These are phyloP conservation scores for Madurella mycetomatis DNA, from an alignment of 2,329 filamentous ascomycete genomes.

Conservation along the genomic window DNA sequence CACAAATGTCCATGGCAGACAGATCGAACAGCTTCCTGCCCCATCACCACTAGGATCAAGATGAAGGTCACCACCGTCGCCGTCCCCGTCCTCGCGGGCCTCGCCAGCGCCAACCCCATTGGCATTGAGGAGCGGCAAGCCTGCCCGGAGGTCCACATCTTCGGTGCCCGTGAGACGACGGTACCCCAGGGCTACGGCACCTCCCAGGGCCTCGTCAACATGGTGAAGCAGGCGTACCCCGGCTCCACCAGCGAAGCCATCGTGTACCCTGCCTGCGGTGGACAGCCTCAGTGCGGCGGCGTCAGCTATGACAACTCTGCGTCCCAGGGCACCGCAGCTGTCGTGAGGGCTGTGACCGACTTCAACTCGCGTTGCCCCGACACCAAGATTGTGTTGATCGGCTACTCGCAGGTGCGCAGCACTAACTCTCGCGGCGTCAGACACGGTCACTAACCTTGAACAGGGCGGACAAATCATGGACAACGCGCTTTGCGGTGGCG, in stretches of 20 bases:
- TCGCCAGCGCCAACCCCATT: slow-evolving; percentile 51
- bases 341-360: slow-evolving; percentile 54
- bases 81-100: slow-evolving; percentile 27
- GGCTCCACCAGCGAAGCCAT: slow-evolving; percentile 54
- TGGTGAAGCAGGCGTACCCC: slow-evolving; percentile 43
- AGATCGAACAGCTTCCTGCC: neutral
- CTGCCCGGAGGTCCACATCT: slow-evolving; percentile 42
- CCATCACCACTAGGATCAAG: slow-evolving; percentile 3
- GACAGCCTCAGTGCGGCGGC: slow-evolving; percentile 54
- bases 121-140: slow-evolving; percentile 50
- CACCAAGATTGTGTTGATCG: slow-evolving; percentile 55
- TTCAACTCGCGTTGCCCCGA: slow-evolving; percentile 54
- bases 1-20: neutral
- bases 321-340: slow-evolving; percentile 52
- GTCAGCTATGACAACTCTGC: slow-evolving; percentile 57
- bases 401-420: slow-evolving; percentile 48
- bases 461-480: slow-evolving; percentile 61
- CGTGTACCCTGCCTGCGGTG: slow-evolving; percentile 59
- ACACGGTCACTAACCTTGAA: neutral
- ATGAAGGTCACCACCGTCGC: slow-evolving; percentile 23
- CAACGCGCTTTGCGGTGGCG: slow-evolving; percentile 59
- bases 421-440: neutral
- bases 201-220: slow-evolving; percentile 46
- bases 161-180: slow-evolving; percentile 45
- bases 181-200: slow-evolving; percentile 51